Evolutionary conservation across 2,329 filamentous ascomycete genomes (phyloP), one percentile per base, ranked within the genome.

Genomic region (Mycocentrospora acerina): DNA sequence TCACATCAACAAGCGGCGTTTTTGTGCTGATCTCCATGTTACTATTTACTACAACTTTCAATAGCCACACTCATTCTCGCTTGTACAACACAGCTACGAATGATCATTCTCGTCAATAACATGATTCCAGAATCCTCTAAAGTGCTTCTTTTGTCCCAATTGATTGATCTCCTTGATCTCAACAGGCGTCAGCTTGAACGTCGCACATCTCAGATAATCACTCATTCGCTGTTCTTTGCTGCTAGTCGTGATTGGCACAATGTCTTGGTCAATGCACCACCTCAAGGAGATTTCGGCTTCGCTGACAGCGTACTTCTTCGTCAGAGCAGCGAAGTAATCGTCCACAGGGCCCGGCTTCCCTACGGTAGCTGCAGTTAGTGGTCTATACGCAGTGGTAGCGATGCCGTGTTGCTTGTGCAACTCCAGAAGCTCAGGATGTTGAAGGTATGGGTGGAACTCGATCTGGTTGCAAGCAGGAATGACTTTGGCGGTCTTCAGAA

Each of bases 371-470:
- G 81, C 75, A 1, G 73, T 67, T 17, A 75, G 57, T 4, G 74
- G 73, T 2, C 63, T 68, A 45, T 74, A 77, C 0, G 73, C 74
- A 4, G 64, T 55, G 2, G 73, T 76, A 0, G 72, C 71, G 37
- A 77, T 75, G 28, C 67, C 67, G 53, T 74, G 61, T 40, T 69
- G 52, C 55, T 71, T 72, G 62, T 75, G 70, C 64, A 76, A 81
- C 11, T 75, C 68, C 7, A 83, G 63, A 18, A 87, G 67, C 13
- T 77, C 71, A 2, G 69, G 68, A 58, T 80, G 83, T 59, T 85
- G 83, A 9, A 86, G 72, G 54, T 83, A 84, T 2, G 83, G 81
- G 61, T 86, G 82, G 35, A 80, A 80, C 61, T 86, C 83, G 47
- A 86, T 80, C 67, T 86, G 83, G 66, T 86, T 86, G 51, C 78